These are phyloP conservation scores for Mortierella sp. DNA, from an alignment of 371 early-diverging fungal species.

Conservation along the genomic window DNA sequence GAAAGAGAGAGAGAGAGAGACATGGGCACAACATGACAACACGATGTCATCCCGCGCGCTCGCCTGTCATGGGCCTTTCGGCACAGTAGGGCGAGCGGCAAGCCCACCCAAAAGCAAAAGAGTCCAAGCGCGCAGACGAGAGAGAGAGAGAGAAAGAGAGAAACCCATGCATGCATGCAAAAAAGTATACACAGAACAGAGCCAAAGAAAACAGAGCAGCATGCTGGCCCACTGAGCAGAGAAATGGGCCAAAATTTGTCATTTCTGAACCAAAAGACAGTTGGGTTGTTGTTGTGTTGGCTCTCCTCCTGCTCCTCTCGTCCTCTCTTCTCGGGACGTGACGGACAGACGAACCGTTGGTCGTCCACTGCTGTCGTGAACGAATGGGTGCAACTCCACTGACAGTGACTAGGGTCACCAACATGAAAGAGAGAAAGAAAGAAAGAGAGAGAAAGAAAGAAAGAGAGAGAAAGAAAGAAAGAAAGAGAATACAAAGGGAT, in stretches of 20 bases:
- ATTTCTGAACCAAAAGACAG: neutral
- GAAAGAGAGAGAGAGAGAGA: too few species aligned
- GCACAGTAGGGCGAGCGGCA: too few species aligned
- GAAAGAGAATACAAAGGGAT: neutral
- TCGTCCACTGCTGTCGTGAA: neutral
- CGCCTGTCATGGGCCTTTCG: too few species aligned
- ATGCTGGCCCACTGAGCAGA: too few species aligned
- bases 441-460: conserved; percentile 2
- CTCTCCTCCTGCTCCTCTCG: neutral
- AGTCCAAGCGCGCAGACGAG: too few species aligned
- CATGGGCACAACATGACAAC: too few species aligned
- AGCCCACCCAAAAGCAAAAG: too few species aligned
- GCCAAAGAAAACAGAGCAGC: neutral
- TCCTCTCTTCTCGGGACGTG: neutral
- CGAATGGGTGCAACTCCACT: neutral
- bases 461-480: neutral
- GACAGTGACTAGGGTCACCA: too few species aligned
- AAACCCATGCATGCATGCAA: conserved; percentile 14
- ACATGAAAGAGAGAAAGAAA: neutral
- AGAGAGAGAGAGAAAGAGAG: conserved; percentile 4
- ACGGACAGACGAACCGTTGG: neutral
- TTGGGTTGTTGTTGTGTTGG: neutral
- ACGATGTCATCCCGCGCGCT: too few species aligned
- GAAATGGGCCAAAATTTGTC: too few species aligned
- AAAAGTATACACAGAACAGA: neutral